Evolutionary conservation across 2,329 filamentous ascomycete species (phyloP).

Genomic region (Escovopsis sp.): DNA sequence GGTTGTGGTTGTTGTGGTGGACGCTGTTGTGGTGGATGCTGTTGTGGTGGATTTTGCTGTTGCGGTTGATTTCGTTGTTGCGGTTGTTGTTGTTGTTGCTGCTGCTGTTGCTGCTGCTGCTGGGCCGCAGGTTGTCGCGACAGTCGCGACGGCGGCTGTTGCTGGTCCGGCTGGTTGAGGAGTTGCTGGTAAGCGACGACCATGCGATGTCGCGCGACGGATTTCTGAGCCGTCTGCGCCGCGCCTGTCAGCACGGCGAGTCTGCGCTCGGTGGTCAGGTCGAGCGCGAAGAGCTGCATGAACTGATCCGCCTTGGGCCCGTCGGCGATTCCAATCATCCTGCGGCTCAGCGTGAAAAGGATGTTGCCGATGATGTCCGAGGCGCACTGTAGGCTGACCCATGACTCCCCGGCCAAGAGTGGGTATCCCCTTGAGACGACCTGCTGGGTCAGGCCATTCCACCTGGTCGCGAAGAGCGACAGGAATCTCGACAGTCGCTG

Average conservation of each 20-base stretch:
- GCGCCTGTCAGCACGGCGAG: background rate
- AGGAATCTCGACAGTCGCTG: constrained; percentile 13
- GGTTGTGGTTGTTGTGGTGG: background rate
- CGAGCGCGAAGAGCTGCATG: constrained; percentile 12
- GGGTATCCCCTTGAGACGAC: constrained; percentile 13
- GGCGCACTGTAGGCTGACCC: constrained; percentile 10
- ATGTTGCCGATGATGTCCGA: constrained; percentile 13
- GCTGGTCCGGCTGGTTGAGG: background rate
- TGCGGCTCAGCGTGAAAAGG: constrained; percentile 18
- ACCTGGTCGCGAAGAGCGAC: constrained; percentile 8
- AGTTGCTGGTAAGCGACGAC: background rate
- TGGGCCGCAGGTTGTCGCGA: background rate
- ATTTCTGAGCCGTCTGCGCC: background rate
- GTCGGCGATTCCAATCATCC: constrained; percentile 12
- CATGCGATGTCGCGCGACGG: background rate
- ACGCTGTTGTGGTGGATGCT: background rate
- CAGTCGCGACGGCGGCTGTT: too few relatives aligned
- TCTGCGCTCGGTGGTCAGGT: constrained; percentile 11
- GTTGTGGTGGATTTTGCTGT: background rate
- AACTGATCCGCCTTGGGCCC: constrained; percentile 7
- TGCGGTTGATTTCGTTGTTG: background rate
- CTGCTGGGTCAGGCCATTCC: constrained; percentile 8
- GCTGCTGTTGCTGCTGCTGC: background rate
- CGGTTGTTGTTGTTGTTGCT: background rate
- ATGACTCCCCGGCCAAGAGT: constrained; percentile 14